Conservation (phyloP, 2,329 filamentous ascomycete species). For the Cladosporium velox region DNA sequence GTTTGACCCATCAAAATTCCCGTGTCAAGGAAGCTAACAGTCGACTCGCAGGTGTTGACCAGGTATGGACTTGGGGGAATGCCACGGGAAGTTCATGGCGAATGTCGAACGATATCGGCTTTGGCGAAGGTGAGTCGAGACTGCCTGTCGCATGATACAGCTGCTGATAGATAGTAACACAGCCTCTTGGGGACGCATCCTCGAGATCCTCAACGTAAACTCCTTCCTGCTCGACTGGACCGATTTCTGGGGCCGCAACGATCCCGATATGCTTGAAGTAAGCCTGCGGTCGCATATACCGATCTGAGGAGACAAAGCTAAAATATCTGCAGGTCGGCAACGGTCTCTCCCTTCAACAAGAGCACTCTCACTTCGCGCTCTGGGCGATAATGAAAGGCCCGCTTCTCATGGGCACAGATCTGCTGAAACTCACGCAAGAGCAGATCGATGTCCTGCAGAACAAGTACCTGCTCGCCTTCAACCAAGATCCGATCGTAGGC, state of each 20-base stretch:
- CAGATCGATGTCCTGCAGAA: conserved; percentile 51
- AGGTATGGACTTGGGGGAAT: conserved; percentile 40
- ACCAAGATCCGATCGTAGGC: conserved; percentile 51
- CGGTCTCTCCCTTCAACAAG: conserved; percentile 43
- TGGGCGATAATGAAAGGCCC: conserved; percentile 53
- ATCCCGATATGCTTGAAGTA: conserved; percentile 43
- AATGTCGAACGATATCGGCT: conserved; percentile 31
- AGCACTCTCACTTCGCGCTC: conserved; percentile 50
- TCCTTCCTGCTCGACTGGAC: conserved; percentile 39
- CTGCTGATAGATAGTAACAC: background rate
- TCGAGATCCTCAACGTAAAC: conserved; percentile 42
- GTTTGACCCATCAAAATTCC: background rate
- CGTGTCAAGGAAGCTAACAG: background rate
- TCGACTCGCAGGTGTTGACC: conserved; percentile 24
- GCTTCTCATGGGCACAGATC: conserved; percentile 51
- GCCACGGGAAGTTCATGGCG: conserved; percentile 40
- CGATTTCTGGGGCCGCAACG: conserved; percentile 43
- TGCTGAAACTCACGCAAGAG: conserved; percentile 43
- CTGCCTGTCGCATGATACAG: background rate
- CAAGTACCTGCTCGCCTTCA: conserved; percentile 52
- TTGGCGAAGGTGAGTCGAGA: conserved; percentile 1
- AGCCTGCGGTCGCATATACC: too few relatives aligned
- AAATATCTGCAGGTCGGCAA: conserved; percentile 38
- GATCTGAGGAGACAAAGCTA: background rate
- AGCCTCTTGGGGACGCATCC: conserved; percentile 28